Evolutionary conservation across 2,329 filamentous ascomycete species (phyloP), one percentile per base, ranked within the genome.

Genomic region (Byssoonygena ceratinophila): DNA sequence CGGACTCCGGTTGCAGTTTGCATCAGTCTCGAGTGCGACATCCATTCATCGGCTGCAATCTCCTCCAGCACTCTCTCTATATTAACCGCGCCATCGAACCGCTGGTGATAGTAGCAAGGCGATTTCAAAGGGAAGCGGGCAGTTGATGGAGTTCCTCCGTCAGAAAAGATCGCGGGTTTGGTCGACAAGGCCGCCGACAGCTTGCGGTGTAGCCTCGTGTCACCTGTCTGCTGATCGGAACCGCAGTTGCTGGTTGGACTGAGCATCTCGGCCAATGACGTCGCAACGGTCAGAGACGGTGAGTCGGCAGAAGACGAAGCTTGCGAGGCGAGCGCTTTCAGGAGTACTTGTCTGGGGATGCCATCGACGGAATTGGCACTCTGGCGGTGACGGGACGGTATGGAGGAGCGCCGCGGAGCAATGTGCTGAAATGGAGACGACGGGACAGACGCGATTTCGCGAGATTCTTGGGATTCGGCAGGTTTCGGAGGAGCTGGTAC

Each of bases 51-150:
- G 60, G 92, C 84, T 51, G 82, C 84, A 63, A 97, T 94, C 70
- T 98, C 92, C 65, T 97, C 90, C 5, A 98, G 76, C 4, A 98
- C 89, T 70, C 86, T 92, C 60, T 92, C 86, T 54, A 97, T 88
- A 67, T 98, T 88, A 61, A 98, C 88, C 7, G 90, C 87, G 66
- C 95, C 89, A 62, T 96, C 92, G 64, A 98, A 98, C 57, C 91
- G 82, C 71, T 94, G 87, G 71, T 98, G 92, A 73, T 95, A 97
- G 72, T 94, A 98, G 73, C 92, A 98, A 12, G 92, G 92, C 41
- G 90, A 96, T 61, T 91, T 84, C 50, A 97, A 74, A 8, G 84
- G 78, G 59, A 90, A 76, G 14, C 78, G 66, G 6, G 71, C 66
- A 14, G 70, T 66, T 16, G 65, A 70, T 61, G 70, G 65, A 12